Evolutionary conservation across 1,139 yeast genomes (phyloP).

Genomic region (Yamadazyma mexicana): DNA sequence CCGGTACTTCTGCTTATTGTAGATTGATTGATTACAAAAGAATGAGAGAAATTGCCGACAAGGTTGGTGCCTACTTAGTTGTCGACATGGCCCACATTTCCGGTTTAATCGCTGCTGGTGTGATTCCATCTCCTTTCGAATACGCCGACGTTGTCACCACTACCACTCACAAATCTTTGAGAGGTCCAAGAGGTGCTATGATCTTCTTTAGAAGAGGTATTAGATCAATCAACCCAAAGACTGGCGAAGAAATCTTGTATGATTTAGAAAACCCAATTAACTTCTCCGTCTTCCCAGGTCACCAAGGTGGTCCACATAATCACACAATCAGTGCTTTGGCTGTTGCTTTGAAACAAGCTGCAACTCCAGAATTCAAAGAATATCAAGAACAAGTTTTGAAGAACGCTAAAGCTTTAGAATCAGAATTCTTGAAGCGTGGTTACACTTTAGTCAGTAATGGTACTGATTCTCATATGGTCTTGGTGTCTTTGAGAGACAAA

Average conservation of each 20-base stretch:
- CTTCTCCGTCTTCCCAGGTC: conserved; percentile 99
- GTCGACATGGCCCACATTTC: conserved; percentile 99
- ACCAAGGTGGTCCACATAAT: conserved; percentile 99
- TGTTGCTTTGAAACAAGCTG: conserved; percentile 93
- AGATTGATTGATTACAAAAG: conserved; percentile 92
- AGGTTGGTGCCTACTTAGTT: conserved; percentile 92
- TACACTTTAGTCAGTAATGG: conserved; percentile 89
- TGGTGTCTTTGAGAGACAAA: conserved; percentile 85
- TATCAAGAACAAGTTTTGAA: conserved; percentile 87
- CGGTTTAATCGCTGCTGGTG: conserved; percentile 95
- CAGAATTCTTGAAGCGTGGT: conserved; percentile 66
- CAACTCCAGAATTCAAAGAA: conserved; percentile 85
- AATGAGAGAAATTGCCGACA: conserved; percentile 96
- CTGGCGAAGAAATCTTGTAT: conserved; percentile 85
- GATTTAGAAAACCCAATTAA: conserved; percentile 94
- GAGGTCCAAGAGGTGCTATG: conserved; percentile 99
- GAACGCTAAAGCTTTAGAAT: conserved; percentile 84
- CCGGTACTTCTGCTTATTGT: conserved; percentile 98
- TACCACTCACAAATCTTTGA: conserved; percentile 95
- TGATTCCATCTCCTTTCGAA: conserved; percentile 93
- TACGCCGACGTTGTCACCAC: conserved; percentile 97
- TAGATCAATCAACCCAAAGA: conserved; percentile 83
- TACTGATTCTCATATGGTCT: conserved; percentile 95
- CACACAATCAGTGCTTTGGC: conserved; percentile 98
- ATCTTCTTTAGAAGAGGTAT: conserved; percentile 97